Base-by-base conservation (phyloP, 83 land plant species). In the Larix sibirica region DNA sequence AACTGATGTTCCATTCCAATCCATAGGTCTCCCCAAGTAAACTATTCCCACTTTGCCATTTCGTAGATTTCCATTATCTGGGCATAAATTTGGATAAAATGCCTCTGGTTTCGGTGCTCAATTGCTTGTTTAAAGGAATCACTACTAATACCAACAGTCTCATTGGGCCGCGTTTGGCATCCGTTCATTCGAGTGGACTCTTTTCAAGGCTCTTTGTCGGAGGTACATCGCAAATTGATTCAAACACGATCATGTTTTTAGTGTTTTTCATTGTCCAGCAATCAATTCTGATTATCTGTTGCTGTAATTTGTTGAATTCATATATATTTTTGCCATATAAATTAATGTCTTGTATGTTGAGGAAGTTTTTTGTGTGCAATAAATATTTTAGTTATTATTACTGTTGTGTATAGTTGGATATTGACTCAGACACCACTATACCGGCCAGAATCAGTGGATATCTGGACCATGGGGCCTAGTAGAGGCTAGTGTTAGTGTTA, bases 191-290 rank as follows among this genome's bases (percentile, higher is more conserved):
- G 20, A 62, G 4, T 18, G 23, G 64, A n/a, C 21, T 18, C 6
- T n/a, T 71, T 4, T 6, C 76, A 18, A 71, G 40, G 42, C 76
- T 71, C 54, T 71, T 71, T 71, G 76, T 71, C 9, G 54, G 54
- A 71, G 76, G 76, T 71, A 40, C 17, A 2, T 40, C 42, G 9
- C 76, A 40, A 2, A 18, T n/a, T 71, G 20, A 40, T 12, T 47
- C 50, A 36, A 70, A 36, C 5, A 17, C 70, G 28, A 66, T 26
- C 13, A 66, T 3, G 4, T 66, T 33, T 10, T 47, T 47, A 8
- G 54, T 9, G 54, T 47, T 66, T 2, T 28, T 13, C 20, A 68
- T 31, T 31, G 14, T 33, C 54, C 26, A 33, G 42, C 42, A 68
- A 16, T 33, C 17, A 68, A 4, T 33, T 33, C 36, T 33, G 31